Conservation (phyloP, 176 grass and related monocot species). For the Tillandsia leiboldiana region DNA sequence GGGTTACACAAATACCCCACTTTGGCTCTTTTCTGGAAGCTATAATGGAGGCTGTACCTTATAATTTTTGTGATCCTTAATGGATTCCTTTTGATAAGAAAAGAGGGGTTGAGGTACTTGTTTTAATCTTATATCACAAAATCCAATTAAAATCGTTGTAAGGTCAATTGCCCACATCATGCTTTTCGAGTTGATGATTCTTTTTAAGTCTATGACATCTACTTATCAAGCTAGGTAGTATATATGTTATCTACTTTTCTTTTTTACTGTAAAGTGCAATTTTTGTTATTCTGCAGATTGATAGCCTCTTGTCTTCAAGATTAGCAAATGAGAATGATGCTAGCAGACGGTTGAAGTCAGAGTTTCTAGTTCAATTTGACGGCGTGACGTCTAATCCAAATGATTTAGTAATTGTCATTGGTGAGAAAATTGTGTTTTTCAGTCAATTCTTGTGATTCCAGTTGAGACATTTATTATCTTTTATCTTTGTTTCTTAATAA, state of each 20-base stretch:
- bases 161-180: too few relatives aligned
- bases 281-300: conserved; percentile 45
- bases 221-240: background rate
- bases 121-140: too few relatives aligned
- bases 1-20: too few relatives aligned
- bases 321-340: conserved; percentile 89
- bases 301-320: conserved; percentile 88
- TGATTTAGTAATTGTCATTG: conserved; percentile 93
- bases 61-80: too few relatives aligned
- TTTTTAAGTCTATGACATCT: too few relatives aligned
- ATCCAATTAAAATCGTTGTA: too few relatives aligned
- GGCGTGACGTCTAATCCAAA: conserved; percentile 73
- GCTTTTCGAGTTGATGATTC: too few relatives aligned
- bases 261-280: conserved; percentile 21
- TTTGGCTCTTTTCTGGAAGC: too few relatives aligned
- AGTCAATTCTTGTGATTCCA: conserved; percentile 5
- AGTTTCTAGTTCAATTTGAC: conserved; percentile 96
- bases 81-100: too few relatives aligned
- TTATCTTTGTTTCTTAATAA: background rate
- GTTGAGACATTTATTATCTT: background rate
- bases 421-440: conserved; percentile 31
- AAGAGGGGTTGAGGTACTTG: too few relatives aligned
- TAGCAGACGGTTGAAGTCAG: conserved; percentile 87
- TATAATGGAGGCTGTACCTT: too few relatives aligned
- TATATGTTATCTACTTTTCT: background rate